phyloP scores from a whole-genome alignment of 108 stramenopile species.

The Cyclotella cryptica region DNA sequence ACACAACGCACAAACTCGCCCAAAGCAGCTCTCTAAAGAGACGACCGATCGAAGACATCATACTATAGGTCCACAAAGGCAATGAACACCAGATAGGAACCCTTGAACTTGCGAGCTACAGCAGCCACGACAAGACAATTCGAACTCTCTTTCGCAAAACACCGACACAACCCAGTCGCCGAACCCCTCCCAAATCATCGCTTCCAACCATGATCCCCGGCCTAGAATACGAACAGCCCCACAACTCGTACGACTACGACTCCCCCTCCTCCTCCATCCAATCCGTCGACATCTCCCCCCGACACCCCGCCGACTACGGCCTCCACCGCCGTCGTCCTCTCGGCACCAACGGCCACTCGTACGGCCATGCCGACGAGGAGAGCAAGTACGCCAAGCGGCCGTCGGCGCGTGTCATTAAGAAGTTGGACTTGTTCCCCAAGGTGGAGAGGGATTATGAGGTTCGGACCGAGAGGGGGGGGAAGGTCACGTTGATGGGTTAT shows the following conservation, averaged over 20 bases:
- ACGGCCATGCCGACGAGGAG: constrained; percentile 21
- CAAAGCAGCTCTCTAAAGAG: no score
- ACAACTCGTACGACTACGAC: background rate
- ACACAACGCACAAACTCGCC: no score
- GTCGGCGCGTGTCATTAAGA: constrained; percentile 35
- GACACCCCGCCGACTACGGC: constrained; percentile 9
- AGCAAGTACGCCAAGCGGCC: constrained; percentile 39
- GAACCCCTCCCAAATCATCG: background rate
- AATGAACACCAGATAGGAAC: no score
- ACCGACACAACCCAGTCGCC: background rate
- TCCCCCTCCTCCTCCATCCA: constrained; percentile 21
- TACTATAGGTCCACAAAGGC: no score
- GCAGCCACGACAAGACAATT: no score
- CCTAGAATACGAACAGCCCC: constrained; percentile 49
- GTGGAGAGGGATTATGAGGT: constrained; percentile 78
- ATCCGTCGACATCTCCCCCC: constrained; percentile 11
- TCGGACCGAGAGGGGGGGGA: constrained; percentile 72
- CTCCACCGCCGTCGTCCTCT: constrained; percentile 33
- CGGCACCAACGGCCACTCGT: constrained; percentile 6
- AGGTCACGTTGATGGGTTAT: constrained; percentile 63
- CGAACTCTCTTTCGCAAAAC: background rate
- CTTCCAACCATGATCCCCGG: constrained; percentile 46
- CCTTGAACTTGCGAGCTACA: no score
- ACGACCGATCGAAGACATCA: no score
- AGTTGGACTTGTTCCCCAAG: constrained; percentile 88